These are phyloP conservation scores for Microstegium vimineum DNA, from an alignment of 176 grass and related monocot genomes.

Conservation along the genomic window DNA sequence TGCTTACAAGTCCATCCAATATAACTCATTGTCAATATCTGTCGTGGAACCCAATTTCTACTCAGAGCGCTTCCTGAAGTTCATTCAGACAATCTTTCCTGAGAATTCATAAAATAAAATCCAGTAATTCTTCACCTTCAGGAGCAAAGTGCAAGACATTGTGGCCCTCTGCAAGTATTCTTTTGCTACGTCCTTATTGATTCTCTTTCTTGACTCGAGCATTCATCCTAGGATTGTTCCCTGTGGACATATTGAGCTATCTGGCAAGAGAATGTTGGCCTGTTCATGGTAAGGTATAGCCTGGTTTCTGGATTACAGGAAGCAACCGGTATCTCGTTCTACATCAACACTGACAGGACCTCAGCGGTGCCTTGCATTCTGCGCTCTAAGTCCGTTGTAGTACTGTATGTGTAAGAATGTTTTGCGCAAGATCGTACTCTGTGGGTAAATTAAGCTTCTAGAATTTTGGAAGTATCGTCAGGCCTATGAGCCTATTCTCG, in stretches of 20 bases:
- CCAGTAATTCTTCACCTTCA: background rate
- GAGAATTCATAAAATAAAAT: conserved; percentile 52
- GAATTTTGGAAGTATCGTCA: background rate
- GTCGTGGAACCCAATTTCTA: conserved; percentile 75
- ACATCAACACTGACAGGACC: background rate
- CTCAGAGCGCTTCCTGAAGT: conserved; percentile 69
- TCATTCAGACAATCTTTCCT: conserved; percentile 80
- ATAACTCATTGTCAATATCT: conserved; percentile 76
- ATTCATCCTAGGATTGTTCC: background rate
- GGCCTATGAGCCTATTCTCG: background rate
- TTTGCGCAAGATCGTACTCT: background rate
- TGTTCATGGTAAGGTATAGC: background rate
- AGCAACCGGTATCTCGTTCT: background rate
- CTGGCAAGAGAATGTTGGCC: background rate
- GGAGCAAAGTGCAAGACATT: background rate
- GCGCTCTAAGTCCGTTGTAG: background rate
- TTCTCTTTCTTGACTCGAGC: background rate
- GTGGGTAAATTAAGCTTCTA: background rate
- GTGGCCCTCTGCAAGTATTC: no score
- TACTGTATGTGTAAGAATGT: background rate
- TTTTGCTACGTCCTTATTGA: no score
- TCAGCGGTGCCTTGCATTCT: background rate
- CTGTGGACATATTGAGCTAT: background rate
- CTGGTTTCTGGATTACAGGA: background rate
- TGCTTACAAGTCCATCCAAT: conserved; percentile 75